Base-by-base conservation (phyloP, 768 basidiomycete species). In the Lactarius deliciosus region DNA sequence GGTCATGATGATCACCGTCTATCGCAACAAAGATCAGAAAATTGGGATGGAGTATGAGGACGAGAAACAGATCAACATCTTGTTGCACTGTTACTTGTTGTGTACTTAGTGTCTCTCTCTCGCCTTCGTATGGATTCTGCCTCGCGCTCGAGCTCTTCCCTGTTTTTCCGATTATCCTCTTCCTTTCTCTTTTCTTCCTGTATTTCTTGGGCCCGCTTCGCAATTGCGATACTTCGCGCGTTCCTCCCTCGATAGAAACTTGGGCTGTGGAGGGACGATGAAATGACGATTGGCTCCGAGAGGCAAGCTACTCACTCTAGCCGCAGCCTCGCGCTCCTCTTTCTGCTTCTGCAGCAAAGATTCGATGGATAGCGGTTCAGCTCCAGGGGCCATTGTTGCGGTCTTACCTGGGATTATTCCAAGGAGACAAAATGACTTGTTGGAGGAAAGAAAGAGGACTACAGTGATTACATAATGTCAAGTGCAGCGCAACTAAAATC, bases 161-260 rank as follows among this genome's bases (percentile, higher is more conserved):
- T 80, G 66, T 93, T 87, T 50, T 76, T 74, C 69, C 81, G 82
- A 5, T 86, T 66, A 7, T 78, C 78, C 56, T 93, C 90, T 22
- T 89, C 88, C 58, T 80, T 83, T 63, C 85, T 86, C 66, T 82
- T 87, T 73, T 92, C 84, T 54, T 86, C 86, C 60, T 80, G 83
- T 47, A 98, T 89, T 74, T 98, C 96, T 65, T 90, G 84, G 22
- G 88, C 84, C 16, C 96, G 88, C 72, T 92, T 91, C 18, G 89
- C 87, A 67, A 98, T 91, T 3, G 96, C 96, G 41, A 97, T 78
- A 73, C n/a, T 86, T 86, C 20, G 92, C 93, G 58, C 96, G 86
- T 73, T 97, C 92, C 70, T 95, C 92, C 77, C 92, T 98, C 2
- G 92, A 86, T 16, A 98, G 81, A 80, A 98, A 98, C 77, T 87